Evolutionary conservation across 805 yeast species (phyloP).

Genomic region (Wickerhamiella slavikovae): DNA sequence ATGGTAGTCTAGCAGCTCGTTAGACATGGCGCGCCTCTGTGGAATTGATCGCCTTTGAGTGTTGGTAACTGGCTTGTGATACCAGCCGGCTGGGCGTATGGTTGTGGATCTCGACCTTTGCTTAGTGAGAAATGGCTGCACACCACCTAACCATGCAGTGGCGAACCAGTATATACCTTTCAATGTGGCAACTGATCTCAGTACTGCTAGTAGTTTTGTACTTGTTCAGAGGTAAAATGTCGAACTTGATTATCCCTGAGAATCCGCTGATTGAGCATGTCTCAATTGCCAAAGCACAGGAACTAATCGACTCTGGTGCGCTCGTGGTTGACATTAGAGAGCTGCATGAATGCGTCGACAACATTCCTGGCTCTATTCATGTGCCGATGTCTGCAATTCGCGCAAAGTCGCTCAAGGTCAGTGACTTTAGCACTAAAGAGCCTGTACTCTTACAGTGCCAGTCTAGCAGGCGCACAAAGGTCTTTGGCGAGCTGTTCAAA

Average conservation of each 20-base stretch:
- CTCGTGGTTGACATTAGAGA: neutral
- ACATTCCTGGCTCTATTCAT: neutral
- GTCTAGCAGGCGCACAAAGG: neutral
- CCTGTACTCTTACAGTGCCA: neutral
- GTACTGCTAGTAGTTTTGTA: too few species aligned
- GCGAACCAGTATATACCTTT: too few species aligned
- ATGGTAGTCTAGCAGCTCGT: slow-evolving; percentile 74
- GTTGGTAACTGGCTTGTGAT: too few species aligned
- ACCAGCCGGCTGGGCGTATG: too few species aligned
- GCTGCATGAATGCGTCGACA: neutral
- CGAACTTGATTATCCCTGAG: too few species aligned
- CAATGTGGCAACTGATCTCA: too few species aligned
- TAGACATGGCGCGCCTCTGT: slow-evolving; percentile 20
- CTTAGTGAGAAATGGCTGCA: too few species aligned
- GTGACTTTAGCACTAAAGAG: neutral
- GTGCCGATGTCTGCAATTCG: neutral
- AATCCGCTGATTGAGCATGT: too few species aligned
- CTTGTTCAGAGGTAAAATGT: too few species aligned
- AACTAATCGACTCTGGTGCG: neutral
- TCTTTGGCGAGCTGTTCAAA: neutral
- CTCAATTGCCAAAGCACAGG: neutral
- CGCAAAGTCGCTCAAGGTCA: neutral
- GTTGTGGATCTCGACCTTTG: too few species aligned
- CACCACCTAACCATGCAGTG: too few species aligned
- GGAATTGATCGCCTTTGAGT: too few species aligned